phyloP scores from a whole-genome alignment of 2,329 filamentous ascomycete genomes.

The Chaetomium sp. region DNA sequence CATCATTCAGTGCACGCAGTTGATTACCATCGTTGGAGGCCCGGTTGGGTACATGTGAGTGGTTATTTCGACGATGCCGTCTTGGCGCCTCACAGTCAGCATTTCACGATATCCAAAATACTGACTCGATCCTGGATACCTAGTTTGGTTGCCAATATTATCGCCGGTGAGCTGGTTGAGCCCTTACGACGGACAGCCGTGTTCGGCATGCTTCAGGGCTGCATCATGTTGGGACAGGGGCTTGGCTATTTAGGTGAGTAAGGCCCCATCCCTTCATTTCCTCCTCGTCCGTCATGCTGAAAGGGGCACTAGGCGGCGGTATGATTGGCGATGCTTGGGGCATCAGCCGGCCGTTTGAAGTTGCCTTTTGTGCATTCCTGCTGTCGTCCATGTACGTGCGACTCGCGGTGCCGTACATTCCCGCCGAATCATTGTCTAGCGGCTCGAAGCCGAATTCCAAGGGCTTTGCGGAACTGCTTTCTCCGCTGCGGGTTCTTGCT shows the following conservation, averaged over 20 bases:
- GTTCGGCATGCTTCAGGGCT: slow-evolving; percentile 67
- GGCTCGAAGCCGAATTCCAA: slow-evolving; percentile 38
- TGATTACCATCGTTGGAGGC: slow-evolving; percentile 68
- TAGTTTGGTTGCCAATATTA: slow-evolving; percentile 66
- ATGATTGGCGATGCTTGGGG: slow-evolving; percentile 64
- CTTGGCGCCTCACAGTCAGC: background rate
- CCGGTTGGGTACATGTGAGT: slow-evolving; percentile 65
- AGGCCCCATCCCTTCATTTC: background rate
- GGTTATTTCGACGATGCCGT: background rate
- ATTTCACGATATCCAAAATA: background rate
- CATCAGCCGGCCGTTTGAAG: slow-evolving; percentile 65
- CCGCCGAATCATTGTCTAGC: slow-evolving; percentile 45
- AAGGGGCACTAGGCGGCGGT: slow-evolving; percentile 54
- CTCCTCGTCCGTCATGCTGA: background rate
- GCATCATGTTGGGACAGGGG: slow-evolving; percentile 67
- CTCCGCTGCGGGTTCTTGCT: slow-evolving; percentile 62
- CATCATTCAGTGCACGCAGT: slow-evolving; percentile 67
- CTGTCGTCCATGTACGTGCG: slow-evolving; percentile 47
- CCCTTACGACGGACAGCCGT: slow-evolving; percentile 63
- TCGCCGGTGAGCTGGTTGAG: slow-evolving; percentile 65
- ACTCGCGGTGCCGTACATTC: slow-evolving; percentile 53
- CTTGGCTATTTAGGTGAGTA: slow-evolving; percentile 60
- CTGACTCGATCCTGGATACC: background rate
- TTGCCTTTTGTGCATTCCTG: slow-evolving; percentile 61
- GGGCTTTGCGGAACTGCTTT: slow-evolving; percentile 59